Conservation (phyloP, 2,329 filamentous ascomycete species). For the Dactylonectria macrodidyma region DNA sequence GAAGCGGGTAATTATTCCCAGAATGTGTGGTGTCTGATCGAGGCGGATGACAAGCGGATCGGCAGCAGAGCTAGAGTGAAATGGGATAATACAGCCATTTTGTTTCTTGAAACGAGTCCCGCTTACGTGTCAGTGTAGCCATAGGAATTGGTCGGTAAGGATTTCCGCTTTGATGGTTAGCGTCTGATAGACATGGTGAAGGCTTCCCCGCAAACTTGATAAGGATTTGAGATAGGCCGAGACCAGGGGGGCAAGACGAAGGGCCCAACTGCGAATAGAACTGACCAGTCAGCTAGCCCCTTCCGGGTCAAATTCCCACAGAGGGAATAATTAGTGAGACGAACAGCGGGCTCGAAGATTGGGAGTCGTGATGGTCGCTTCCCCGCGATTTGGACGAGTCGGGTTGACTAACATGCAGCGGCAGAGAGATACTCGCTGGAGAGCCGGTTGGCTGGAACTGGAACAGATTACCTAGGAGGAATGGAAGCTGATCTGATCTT, state of each 20-base stretch:
- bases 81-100: slow-evolving; percentile 17
- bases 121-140: slow-evolving; percentile 17
- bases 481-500: slow-evolving; percentile 3
- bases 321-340: slow-evolving; percentile 22
- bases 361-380: slow-evolving; percentile 5
- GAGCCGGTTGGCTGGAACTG: slow-evolving; percentile 19
- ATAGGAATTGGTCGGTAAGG: slow-evolving; percentile 14
- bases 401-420: too few species aligned
- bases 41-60: too few species aligned
- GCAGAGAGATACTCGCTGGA: slow-evolving; percentile 2
- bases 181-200: slow-evolving; percentile 16
- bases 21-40: too few species aligned
- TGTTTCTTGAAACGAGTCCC: slow-evolving; percentile 1
- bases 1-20: slow-evolving; percentile 22
- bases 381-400: slow-evolving; percentile 19
- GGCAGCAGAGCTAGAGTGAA: slow-evolving; percentile 16
- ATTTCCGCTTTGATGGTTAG: slow-evolving; percentile 12
- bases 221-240: slow-evolving; percentile 20
- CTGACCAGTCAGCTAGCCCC: slow-evolving; percentile 25
- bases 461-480: not conserved
- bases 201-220: slow-evolving; percentile 30
- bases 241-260: not conserved
- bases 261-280: not conserved
- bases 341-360: not conserved
- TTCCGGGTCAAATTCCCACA: slow-evolving; percentile 31